A percentile compares a stretch with the other conserved stretches of the same genome.
Evolutionary conservation across 805 yeast species (phyloP).

Genomic region (Wickerhamiella spandovensis): DNA sequence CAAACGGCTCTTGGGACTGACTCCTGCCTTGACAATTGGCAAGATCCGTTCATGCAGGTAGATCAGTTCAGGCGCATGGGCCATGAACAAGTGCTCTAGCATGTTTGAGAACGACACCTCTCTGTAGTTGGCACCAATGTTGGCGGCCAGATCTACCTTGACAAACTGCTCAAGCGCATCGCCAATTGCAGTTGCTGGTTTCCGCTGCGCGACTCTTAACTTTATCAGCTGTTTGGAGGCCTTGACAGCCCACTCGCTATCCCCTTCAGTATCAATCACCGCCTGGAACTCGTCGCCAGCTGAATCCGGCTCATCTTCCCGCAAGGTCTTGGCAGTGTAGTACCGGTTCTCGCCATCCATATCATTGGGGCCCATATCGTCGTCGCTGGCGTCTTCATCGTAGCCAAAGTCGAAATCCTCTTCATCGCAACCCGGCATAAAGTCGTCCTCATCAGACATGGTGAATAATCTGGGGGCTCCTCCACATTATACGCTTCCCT

Average conservation of each 20-base stretch:
- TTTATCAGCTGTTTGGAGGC: constrained; percentile 26
- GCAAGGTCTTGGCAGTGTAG: constrained; percentile 27
- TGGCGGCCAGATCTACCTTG: constrained; percentile 12
- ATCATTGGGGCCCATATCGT: constrained; percentile 14
- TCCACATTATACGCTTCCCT: no score
- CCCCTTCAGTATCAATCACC: constrained; percentile 15
- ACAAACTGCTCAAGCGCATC: constrained; percentile 16
- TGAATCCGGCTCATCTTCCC: constrained; percentile 23
- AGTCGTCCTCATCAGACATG: constrained; percentile 29
- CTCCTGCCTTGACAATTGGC: constrained; percentile 12
- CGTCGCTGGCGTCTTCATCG: constrained; percentile 9
- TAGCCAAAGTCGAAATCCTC: constrained; percentile 21
- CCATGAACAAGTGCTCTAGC: constrained; percentile 19
- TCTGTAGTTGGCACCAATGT: constrained; percentile 18
- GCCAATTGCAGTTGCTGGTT: constrained; percentile 6
- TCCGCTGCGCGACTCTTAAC: constrained; percentile 15
- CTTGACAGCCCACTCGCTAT: constrained; percentile 23
- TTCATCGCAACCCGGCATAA: constrained; percentile 28
- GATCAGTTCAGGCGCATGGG: constrained; percentile 18
- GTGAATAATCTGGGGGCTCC: no score
- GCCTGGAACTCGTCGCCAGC: constrained; percentile 22
- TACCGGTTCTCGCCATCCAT: constrained; percentile 28
- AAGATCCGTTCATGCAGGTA: constrained; percentile 12
- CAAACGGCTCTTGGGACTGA: constrained; percentile 18
- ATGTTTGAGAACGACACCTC: constrained; percentile 26